Conservation (phyloP, 2,329 filamentous ascomycete genomes). For the Phyllosticta citribraziliensis region DNA sequence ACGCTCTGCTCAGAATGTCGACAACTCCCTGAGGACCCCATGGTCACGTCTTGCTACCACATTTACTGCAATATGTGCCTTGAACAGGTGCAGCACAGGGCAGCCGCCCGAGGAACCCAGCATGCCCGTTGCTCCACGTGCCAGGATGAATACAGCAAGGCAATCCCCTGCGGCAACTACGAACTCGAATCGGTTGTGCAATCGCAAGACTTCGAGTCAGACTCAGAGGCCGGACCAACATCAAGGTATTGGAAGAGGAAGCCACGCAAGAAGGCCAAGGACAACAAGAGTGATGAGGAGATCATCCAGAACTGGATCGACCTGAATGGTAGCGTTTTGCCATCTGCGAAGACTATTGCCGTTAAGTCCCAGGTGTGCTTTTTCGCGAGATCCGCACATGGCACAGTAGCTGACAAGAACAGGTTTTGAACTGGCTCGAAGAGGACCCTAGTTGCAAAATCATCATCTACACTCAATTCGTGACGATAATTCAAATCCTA, state of each 20-base stretch:
- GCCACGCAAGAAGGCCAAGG: slow-evolving; percentile 10
- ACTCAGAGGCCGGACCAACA: slow-evolving; percentile 11
- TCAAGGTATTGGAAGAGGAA: slow-evolving; percentile 8
- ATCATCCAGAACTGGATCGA: slow-evolving; percentile 29
- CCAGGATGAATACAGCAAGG: not conserved
- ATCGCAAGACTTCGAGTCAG: not conserved
- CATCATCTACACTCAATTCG: slow-evolving; percentile 52
- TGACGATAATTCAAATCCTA: slow-evolving; percentile 44
- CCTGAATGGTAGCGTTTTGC: slow-evolving; percentile 28
- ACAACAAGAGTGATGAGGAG: slow-evolving; percentile 14
- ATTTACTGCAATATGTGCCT: slow-evolving; percentile 46
- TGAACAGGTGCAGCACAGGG: slow-evolving; percentile 18
- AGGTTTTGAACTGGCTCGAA: slow-evolving; percentile 27
- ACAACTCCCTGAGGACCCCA: slow-evolving; percentile 28
- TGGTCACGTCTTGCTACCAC: slow-evolving; percentile 45
- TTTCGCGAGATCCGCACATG: too few species aligned
- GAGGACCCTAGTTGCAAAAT: slow-evolving; percentile 44
- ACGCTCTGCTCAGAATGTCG: slow-evolving; percentile 36
- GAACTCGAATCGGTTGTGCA: slow-evolving; percentile 10
- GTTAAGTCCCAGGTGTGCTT: slow-evolving; percentile 29
- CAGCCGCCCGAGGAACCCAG: slow-evolving; percentile 12
- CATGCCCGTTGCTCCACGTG: not conserved
- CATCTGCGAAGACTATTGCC: slow-evolving; percentile 37
- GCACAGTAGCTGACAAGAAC: too few species aligned
- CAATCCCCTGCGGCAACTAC: not conserved